Evolutionary conservation across 2,329 filamentous ascomycete species (phyloP), one percentile per base, ranked within the genome.

Genomic region (Cercospora janseana): DNA sequence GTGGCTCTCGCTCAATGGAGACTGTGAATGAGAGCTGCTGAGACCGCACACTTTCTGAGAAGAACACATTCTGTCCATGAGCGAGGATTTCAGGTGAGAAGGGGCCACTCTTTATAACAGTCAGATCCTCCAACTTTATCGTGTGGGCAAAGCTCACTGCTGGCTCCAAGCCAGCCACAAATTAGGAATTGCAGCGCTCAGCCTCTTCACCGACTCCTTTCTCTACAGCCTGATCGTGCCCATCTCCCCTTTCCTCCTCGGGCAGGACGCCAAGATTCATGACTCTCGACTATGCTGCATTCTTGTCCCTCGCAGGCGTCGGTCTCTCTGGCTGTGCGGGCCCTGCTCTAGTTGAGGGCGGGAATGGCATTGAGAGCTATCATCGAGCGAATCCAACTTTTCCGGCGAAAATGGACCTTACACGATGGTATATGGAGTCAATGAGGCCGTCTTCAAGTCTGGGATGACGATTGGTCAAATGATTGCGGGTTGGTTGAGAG

Each of bases 371-470:
- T 9, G 32, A 35, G n/a, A 35, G n/a, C 32, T 35, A 35, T 20
- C 32, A 35, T 18, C 10, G n/a, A 13, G 32, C 32, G 15, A 35
- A 35, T 18, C 32, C 32, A 6, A 35, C 32, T 1, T 35, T 18
- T 35, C 21, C 12, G 32, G 32, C 32, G 32, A 35, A 8, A 35
- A 35, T 7, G 32, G 32, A 4, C 32, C 32, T 16, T 82, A 82
- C 59, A 80, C 79, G 1, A 81, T 83, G 63, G 68, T 83, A 0
- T 85, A 83, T 61, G 80, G 77, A 4, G 69, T 84, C 43, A 82
- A 80, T 56, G 79, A 75, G 7, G 74, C 83, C 70, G 72, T 79
- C 1, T 83, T 80, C 63, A 78, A 77, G 55, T 65, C 70, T 0
- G 81, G 82, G 0, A 65, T 83, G 41, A 77, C 79, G 0, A 45